These are phyloP conservation scores for Hypoxylon sp. DNA, from an alignment of 2,329 filamentous ascomycete genomes.

Conservation along the genomic window DNA sequence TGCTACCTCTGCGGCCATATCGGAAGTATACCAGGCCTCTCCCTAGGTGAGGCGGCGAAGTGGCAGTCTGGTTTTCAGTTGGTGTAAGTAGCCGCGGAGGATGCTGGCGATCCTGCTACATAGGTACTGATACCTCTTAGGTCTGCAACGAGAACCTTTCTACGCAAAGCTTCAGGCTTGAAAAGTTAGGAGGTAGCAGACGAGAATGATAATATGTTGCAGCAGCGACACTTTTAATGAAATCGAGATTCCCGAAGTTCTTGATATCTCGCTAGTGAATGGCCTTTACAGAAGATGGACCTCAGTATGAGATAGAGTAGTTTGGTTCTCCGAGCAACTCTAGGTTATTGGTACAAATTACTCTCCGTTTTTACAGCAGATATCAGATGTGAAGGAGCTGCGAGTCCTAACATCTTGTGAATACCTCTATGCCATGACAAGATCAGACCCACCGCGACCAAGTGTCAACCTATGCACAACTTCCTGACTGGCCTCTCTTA, in stretches of 20 bases:
- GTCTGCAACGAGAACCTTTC: background rate
- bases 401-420: too few relatives aligned
- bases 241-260: background rate
- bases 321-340: too few relatives aligned
- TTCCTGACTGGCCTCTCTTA: too few relatives aligned
- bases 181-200: background rate
- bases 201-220: constrained; percentile 15
- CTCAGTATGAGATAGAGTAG: too few relatives aligned
- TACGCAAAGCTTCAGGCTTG: background rate
- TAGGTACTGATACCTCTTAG: constrained; percentile 34
- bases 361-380: too few relatives aligned
- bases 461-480: too few relatives aligned
- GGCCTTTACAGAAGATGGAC: too few relatives aligned
- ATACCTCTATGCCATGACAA: too few relatives aligned
- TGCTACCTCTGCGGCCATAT: background rate
- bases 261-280: too few relatives aligned
- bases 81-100: constrained; percentile 24
- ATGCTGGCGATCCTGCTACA: background rate
- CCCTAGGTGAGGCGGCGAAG: background rate
- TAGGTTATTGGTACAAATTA: too few relatives aligned
- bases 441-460: background rate
- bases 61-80: background rate
- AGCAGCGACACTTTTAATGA: background rate
- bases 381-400: too few relatives aligned
- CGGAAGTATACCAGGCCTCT: background rate